A percentile compares a stretch with the other conserved stretches of the same genome.
Conservation (phyloP, 371 early-diverging fungal species). For the Lichtheimia ornata region DNA sequence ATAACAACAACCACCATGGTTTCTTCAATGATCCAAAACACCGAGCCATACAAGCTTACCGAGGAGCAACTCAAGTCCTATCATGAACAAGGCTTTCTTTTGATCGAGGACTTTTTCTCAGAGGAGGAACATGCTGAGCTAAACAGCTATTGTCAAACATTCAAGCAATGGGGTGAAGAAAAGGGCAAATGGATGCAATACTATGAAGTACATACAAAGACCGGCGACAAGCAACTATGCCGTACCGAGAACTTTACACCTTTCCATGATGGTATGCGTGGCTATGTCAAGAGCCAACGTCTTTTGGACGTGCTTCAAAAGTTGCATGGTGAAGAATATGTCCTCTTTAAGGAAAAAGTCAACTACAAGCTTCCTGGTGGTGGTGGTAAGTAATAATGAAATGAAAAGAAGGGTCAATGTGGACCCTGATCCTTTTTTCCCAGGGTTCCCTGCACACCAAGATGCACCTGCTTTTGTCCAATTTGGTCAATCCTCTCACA, state of each 20-base stretch:
- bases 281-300: slow-evolving; percentile 42
- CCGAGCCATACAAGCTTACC: slow-evolving; percentile 33
- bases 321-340: slow-evolving; percentile 50
- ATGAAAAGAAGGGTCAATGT: background rate
- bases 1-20: background rate
- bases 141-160: slow-evolving; percentile 32
- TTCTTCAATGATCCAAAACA: slow-evolving; percentile 7
- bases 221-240: slow-evolving; percentile 46
- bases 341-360: slow-evolving; percentile 61
- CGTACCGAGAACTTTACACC: slow-evolving; percentile 63
- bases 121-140: slow-evolving; percentile 41
- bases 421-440: background rate
- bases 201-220: slow-evolving; percentile 47
- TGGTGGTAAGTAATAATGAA: slow-evolving; percentile 31
- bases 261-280: slow-evolving; percentile 37
- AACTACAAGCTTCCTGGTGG: slow-evolving; percentile 63
- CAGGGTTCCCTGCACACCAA: slow-evolving; percentile 54
- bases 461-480: slow-evolving; percentile 60
- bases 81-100: slow-evolving; percentile 45
- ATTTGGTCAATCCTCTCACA: slow-evolving; percentile 51
- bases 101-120: slow-evolving; percentile 51
- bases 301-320: slow-evolving; percentile 43
- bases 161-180: slow-evolving; percentile 51
- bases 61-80: slow-evolving; percentile 43
- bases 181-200: slow-evolving; percentile 67